Base-by-base conservation (phyloP, 2,329 filamentous ascomycete species). In the Sclerotinia trifoliorum region DNA sequence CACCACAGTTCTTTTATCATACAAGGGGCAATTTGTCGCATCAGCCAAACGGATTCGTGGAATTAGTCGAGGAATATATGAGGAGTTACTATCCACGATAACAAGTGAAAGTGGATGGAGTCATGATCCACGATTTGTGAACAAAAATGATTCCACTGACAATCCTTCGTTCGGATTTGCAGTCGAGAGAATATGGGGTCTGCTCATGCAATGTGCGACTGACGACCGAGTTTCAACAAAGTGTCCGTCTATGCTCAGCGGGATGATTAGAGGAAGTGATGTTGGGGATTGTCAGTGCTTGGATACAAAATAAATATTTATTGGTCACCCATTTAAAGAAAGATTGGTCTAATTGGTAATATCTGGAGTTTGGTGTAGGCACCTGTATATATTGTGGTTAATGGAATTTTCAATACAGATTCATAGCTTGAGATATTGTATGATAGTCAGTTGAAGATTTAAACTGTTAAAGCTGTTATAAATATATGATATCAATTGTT, bases 231-330 rank as follows among this genome's bases (percentile, higher is more conserved):
- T 95, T 58, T 92, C 92, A 17, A 89, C 90, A 1, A 93, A 93
- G 69, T 92, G 92, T 17, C 91, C 94, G 71, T 93, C 93, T 74
- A 81, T 96, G 5, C 91, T 90, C 69, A 92, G 92, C 72, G 92
- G 92, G 0, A 92, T 88, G 70, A 91, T 91, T 69, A 63, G 35
- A 17, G 70, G 66, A 42, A 72, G 70, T 6, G 55, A 71, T 15
- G 67, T 73, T n/a, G 69, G 49, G 11, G 73, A 74, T 69, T 76
- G 73, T 68, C 72, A 73, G 65, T 77, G 75, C 71, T 71, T 77
- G 39, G 75, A 76, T 71, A 11, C 62, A 8, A 19, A 21, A 29
- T 65, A 15, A 24, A 39, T 6, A 26, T 29, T 29, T 13, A 48
- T 46, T 8, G 17, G 32, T 21, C 11, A 26, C 15, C n/a, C 26